phyloP scores from a whole-genome alignment of 768 basidiomycete species.

The Russula dissimulans region DNA sequence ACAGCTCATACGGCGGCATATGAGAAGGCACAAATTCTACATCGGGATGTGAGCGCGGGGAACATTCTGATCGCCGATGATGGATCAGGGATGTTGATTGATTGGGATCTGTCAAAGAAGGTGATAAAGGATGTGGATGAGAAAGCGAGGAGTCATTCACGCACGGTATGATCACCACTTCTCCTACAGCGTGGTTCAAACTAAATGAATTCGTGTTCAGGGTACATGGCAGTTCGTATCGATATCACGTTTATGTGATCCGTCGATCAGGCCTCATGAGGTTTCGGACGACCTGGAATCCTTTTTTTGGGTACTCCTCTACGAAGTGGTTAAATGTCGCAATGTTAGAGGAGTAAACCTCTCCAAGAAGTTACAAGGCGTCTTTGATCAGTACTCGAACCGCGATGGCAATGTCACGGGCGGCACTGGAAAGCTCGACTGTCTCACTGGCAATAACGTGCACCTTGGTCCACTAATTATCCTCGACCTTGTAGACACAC shows the following conservation, averaged over 20 bases:
- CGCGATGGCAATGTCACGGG: background rate
- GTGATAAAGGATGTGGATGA: background rate
- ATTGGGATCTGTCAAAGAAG: slow-evolving; percentile 1
- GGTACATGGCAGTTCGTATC: slow-evolving; percentile 20
- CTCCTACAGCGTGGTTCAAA: background rate
- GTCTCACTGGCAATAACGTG: background rate
- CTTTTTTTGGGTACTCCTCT: slow-evolving; percentile 15
- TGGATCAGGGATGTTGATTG: background rate
- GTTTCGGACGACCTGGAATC: slow-evolving; percentile 19
- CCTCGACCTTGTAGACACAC: background rate
- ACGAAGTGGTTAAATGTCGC: background rate
- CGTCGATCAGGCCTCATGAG: background rate
- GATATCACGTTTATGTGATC: background rate
- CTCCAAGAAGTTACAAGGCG: background rate
- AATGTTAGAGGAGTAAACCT: background rate
- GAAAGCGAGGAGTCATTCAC: background rate
- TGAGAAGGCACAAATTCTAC: background rate
- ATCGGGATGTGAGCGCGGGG: slow-evolving; percentile 1
- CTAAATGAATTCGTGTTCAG: background rate
- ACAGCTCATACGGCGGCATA: background rate
- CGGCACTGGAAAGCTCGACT: background rate
- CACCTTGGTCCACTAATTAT: background rate
- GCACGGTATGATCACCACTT: background rate
- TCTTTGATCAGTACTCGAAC: background rate
- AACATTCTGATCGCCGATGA: background rate